Percentiles rank a stretch among this genome's conserved stretches.
Conservation (phyloP, 139 green algal species). For the Pedinophyceae sp. region DNA sequence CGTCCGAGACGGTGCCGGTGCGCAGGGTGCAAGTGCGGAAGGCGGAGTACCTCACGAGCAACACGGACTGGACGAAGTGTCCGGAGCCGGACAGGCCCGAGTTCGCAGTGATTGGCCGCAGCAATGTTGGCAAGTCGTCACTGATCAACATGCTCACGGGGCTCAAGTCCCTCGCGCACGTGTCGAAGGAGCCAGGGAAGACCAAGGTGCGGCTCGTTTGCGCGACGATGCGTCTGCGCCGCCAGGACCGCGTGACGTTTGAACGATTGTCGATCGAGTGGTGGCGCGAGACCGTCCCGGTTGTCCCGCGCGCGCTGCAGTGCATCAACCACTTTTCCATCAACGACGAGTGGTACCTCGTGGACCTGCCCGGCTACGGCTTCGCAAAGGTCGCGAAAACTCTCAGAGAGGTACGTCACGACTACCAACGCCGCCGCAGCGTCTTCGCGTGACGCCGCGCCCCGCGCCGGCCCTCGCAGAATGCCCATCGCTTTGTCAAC, state of each 20-base stretch:
- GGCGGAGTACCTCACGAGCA: slow-evolving; percentile 54
- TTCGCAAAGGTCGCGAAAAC: slow-evolving; percentile 13
- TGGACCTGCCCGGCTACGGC: slow-evolving; percentile 90
- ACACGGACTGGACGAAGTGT: slow-evolving; percentile 40
- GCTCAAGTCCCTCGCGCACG: slow-evolving; percentile 50
- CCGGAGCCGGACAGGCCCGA: slow-evolving; percentile 49
- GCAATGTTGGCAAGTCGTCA: slow-evolving; percentile 94
- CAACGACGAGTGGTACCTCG: slow-evolving; percentile 83
- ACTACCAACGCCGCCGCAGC: no score
- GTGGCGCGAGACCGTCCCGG: no score
- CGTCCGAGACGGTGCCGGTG: background rate
- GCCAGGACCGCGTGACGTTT: no score
- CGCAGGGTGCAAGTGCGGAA: slow-evolving; percentile 10
- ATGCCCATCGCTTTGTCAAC: background rate
- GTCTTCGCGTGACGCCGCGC: no score
- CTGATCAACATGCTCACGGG: slow-evolving; percentile 89
- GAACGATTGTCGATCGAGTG: no score
- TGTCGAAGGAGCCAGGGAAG: slow-evolving; percentile 83
- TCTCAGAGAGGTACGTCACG: no score
- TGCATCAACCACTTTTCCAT: slow-evolving; percentile 96
- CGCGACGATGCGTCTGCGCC: no score
- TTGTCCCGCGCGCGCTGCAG: background rate
- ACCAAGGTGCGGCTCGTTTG: no score
- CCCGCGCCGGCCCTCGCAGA: no score
- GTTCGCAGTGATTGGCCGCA: slow-evolving; percentile 89